Evolutionary conservation across 768 basidiomycete species (phyloP), one percentile per base, ranked within the genome.

Genomic region (Gymnopilus junonius): DNA sequence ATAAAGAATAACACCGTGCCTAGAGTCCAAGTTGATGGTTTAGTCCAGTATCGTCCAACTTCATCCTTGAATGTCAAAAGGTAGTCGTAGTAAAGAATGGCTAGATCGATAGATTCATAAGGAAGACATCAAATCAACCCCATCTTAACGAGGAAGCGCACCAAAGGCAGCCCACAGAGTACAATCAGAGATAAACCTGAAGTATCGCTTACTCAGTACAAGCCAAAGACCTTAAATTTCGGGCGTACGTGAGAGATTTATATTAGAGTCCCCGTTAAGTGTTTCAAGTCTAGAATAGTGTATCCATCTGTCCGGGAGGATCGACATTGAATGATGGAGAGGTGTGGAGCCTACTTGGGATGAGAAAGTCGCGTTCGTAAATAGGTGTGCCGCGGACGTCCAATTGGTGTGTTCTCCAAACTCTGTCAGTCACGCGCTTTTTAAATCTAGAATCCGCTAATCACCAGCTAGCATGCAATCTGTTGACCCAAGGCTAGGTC

Each of bases 21-120:
- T 8, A 35, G 12, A n/a, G 32, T 34, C 31, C 31, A 34, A 12
- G 6, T 54, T 8, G 20, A 29, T 21, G 20, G 21, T 11, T 3
- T 12, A 20, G 32, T 35, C 53, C 53, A 54, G 34, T 54, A 54
- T 21, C 53, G 32, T n/a, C 34, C 35, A 17, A 34, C 8, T 35
- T 54, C 53, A 12, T 32, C n/a, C 53, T 32, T 32, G 14, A 54
- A 21, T 8, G 53, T 54, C 21, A 54, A 54, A 21, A 35, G 31
- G 34, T 54, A 54, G 53, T 54, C 53, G 34, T 54, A 54, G 34
- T 54, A 54, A n/a, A 54, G 17, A 12, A 54, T 54, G 21, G 53
- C 53, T 50, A 20, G 17, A 42, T 42, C n/a, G 40, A 35, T 35
- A 11, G 35, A 3, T 10, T 12, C 11, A 11, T 35, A 35, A 35